Evolutionary conservation across 441 rosid genomes (phyloP).

Genomic region (Viola pubescens): DNA sequence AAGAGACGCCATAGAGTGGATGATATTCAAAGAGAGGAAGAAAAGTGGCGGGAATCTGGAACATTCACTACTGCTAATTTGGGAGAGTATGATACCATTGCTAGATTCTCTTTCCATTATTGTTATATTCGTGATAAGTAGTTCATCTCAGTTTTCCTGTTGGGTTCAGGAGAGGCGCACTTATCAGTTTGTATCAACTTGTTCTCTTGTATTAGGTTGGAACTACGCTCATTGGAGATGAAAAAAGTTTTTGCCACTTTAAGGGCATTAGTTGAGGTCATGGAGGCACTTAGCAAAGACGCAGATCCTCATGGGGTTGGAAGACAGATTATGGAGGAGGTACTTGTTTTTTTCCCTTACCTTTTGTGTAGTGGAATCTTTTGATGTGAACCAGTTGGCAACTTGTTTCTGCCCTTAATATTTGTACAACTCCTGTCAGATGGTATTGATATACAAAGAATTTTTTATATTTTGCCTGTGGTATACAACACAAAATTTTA

Average conservation of each 20-base stretch:
- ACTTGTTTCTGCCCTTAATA: background rate
- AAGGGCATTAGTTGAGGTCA: conserved; percentile 84
- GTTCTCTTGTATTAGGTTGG: conserved; percentile 27
- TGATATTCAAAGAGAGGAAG: conserved; percentile 83
- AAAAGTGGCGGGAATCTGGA: conserved; percentile 80
- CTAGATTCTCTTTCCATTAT: background rate
- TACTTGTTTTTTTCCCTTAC: conserved; percentile 18
- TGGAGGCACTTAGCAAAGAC: conserved; percentile 86
- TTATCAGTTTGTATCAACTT: background rate
- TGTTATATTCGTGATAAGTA: background rate
- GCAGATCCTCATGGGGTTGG: conserved; percentile 94
- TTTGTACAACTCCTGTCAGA: background rate
- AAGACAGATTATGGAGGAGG: conserved; percentile 84
- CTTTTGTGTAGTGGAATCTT: background rate
- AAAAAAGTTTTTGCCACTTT: conserved; percentile 78
- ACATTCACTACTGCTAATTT: conserved; percentile 60
- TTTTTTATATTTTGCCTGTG: no score
- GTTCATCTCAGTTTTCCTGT: background rate
- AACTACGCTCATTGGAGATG: conserved; percentile 44
- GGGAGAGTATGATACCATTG: conserved; percentile 61
- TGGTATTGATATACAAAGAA: background rate
- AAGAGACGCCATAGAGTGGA: conserved; percentile 79
- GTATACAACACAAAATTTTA: no score
- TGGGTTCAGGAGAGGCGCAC: background rate
- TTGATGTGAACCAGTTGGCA: no score